phyloP scores from a whole-genome alignment of 2,329 filamentous ascomycete genomes.

The Neocatenulostroma microsporum region DNA sequence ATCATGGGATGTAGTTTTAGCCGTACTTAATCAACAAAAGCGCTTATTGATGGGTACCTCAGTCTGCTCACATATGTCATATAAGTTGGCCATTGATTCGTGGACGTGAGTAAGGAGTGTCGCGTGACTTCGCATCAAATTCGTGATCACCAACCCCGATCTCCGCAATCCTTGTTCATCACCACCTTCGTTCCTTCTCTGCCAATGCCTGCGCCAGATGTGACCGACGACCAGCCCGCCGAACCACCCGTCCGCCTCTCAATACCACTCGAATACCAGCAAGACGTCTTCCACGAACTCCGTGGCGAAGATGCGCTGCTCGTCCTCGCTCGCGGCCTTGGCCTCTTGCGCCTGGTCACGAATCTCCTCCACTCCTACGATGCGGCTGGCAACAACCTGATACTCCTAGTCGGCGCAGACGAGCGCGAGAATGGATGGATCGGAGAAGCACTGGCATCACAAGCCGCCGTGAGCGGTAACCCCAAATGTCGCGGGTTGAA shows the following conservation, averaged over 20 bases:
- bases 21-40: no score
- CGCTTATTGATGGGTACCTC: no score
- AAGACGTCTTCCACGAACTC: conserved; percentile 86
- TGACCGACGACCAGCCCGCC: not conserved
- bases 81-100: no score
- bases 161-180: no score
- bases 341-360: conserved; percentile 84
- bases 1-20: no score
- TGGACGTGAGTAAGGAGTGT: no score
- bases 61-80: no score
- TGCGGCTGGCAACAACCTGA: conserved; percentile 85
- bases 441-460: conserved; percentile 89
- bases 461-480: conserved; percentile 80
- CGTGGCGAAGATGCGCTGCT: conserved; percentile 89
- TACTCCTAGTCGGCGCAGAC: conserved; percentile 80
- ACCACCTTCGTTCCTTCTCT: no score
- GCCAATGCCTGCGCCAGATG: conserved; percentile 5
- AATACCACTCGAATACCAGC: conserved; percentile 80
- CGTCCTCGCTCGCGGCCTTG: conserved; percentile 82
- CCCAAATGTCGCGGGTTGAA: conserved; percentile 76
- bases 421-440: conserved; percentile 96
- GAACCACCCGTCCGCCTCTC: conserved; percentile 65
- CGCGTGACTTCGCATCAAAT: no score
- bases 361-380: conserved; percentile 96
- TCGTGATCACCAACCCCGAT: no score